Percentiles rank a stretch among this genome's conserved stretches.
phyloP scores from a whole-genome alignment of 2,329 filamentous ascomycete species.

The Pseudogymnoascus sp. region DNA sequence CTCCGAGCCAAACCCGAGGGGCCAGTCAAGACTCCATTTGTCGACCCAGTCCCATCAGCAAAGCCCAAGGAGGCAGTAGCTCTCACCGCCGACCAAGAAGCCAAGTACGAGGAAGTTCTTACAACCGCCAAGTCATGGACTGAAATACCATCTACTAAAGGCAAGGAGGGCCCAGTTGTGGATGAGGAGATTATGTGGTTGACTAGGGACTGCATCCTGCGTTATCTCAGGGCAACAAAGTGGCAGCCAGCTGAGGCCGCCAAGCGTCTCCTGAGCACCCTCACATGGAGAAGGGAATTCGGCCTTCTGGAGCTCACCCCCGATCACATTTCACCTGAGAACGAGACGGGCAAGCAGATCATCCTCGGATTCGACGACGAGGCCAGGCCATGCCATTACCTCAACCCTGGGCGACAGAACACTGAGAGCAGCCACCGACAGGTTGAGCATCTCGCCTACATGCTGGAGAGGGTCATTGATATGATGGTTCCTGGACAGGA shows the following conservation, averaged over 20 bases:
- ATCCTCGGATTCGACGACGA: conserved; percentile 81
- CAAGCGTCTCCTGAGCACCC: conserved; percentile 71
- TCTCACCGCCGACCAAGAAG: conserved; percentile 69
- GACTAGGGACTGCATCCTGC: conserved; percentile 83
- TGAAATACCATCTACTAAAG: conserved; percentile 58
- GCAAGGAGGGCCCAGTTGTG: conserved; percentile 57
- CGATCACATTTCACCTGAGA: conserved; percentile 87
- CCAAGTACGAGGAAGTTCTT: conserved; percentile 76
- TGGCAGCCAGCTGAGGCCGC: conserved; percentile 73
- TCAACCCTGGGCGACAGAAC: conserved; percentile 87
- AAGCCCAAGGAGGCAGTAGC: conserved; percentile 39
- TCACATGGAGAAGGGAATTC: conserved; percentile 88
- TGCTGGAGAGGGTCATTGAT: conserved; percentile 86
- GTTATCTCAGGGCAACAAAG: conserved; percentile 89
- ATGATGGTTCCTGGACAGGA: conserved; percentile 84
- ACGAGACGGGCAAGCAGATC: conserved; percentile 94
- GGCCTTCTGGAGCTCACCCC: conserved; percentile 67
- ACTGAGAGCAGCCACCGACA: conserved; percentile 80
- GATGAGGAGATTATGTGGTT: conserved; percentile 84
- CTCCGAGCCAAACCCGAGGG: conserved; percentile 30
- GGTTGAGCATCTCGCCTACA: conserved; percentile 90
- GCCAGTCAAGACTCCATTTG: conserved; percentile 35
- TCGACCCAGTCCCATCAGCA: conserved; percentile 37
- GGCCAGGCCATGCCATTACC: conserved; percentile 81
- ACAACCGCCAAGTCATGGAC: conserved; percentile 65